Evolutionary conservation across 1,284 basidiomycete genomes (phyloP), one percentile per base, ranked within the genome.

Genomic region (Leccinum pachyderme): DNA sequence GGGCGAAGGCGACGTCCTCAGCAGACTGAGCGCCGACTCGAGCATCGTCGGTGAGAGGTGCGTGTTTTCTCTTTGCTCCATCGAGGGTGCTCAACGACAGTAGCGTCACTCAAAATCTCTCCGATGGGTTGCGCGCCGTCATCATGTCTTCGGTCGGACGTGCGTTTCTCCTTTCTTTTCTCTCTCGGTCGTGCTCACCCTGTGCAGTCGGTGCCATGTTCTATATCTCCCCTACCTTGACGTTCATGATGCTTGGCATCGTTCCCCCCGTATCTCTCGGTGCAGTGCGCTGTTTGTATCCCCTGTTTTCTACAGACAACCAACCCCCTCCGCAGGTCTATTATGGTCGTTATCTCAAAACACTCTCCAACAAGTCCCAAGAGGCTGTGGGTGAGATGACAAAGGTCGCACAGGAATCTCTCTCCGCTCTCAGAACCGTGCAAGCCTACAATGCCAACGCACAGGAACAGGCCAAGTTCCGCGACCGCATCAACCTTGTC

Each of bases 181-280:
- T 29, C 4, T 44, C 13, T 18, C 25, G 9, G 29, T 39, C 18
- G 18, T 9, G 37, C 41, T 63, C 58, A 56, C 39, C 8, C 35
- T 32, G 33, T 45, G 31, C 62, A 89, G 93, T 98, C 60, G 91
- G 91, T 41, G 93, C 95, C 53, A 99, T 99, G 96, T 89, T 98
- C 64, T 95, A 90, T 74, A 85, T 98, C 59, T 98, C 95, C 1
- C 89, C 93, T 0, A 89, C 88, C 53, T 76, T 99, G 55, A 98
- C 96, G 0, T 71, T 92, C 48, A 79, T 98, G 57, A 98, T 98
- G 96, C 82, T 98, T 58, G 84, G 87, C 22, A 86, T 98, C 51
- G 95, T 99, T 0, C 97, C 96, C 5, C 96, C 97, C 0, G 89
- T 98, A 8, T 96, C 95, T 7, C 81, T 99, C 55, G 95, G 94